Evolutionary conservation across 495 filamentous ascomycete genomes (phyloP).

Genomic region (Chaetomium fimeti): DNA sequence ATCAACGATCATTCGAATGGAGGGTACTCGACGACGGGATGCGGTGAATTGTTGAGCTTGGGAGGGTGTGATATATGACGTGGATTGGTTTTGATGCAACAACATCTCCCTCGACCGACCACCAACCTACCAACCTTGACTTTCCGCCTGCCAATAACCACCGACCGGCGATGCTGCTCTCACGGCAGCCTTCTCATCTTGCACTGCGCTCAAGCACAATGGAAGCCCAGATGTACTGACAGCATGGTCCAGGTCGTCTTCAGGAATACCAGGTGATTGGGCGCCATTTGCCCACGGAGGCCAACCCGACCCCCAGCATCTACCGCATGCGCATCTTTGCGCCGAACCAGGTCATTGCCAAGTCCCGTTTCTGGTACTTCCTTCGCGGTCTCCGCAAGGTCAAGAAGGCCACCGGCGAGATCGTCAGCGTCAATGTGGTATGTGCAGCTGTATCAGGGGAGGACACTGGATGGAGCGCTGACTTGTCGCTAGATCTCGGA

Average conservation of each 20-base stretch:
- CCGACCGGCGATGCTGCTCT: neutral
- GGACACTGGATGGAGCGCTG: constrained; percentile 15
- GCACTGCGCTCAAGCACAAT: neutral
- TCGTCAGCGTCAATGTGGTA: constrained; percentile 95
- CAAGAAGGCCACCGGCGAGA: constrained; percentile 99
- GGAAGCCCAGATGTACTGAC: constrained; percentile 19
- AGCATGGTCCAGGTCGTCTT: constrained; percentile 74
- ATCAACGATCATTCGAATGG: neutral
- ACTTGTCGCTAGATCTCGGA: constrained; percentile 72
- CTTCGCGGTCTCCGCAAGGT: constrained; percentile 96
- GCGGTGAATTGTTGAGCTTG: neutral
- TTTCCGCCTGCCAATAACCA: neutral
- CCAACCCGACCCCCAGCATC: constrained; percentile 91
- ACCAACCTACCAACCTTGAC: neutral
- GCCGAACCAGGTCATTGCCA: constrained; percentile 93
- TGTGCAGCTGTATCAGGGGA: constrained; percentile 35
- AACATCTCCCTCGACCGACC: neutral
- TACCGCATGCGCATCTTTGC: constrained; percentile 99
- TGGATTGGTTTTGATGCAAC: neutral
- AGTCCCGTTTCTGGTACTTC: constrained; percentile 99
- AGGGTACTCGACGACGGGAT: neutral
- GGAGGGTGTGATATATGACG: neutral
- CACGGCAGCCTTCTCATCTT: neutral
- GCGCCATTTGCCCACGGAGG: constrained; percentile 95
- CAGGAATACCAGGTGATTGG: constrained; percentile 99